Evolutionary conservation across 2,329 filamentous ascomycete species (phyloP).

Genomic region (Colletotrichum ledebouriae): DNA sequence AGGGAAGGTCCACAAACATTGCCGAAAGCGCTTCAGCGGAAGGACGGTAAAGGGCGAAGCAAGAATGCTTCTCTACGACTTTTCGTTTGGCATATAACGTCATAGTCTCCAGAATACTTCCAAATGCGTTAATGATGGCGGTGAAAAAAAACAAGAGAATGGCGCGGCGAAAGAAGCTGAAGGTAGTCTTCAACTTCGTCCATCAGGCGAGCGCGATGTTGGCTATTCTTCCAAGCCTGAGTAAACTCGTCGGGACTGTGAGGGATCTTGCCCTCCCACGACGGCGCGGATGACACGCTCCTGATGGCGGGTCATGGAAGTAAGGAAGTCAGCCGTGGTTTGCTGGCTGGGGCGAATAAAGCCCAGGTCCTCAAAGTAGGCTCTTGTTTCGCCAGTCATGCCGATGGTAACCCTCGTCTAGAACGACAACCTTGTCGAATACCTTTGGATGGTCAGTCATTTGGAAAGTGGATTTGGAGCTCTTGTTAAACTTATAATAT

Average conservation of each 20-base stretch:
- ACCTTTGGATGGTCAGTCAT: constrained; percentile 46
- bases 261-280: constrained; percentile 47
- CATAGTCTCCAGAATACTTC: constrained; percentile 53
- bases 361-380: constrained; percentile 75
- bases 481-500: constrained; percentile 52
- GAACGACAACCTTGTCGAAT: constrained; percentile 76
- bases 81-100: constrained; percentile 54
- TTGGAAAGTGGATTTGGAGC: neutral
- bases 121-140: constrained; percentile 65
- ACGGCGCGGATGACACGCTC: constrained; percentile 47
- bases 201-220: constrained; percentile 47
- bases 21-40: constrained; percentile 50
- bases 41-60: constrained; percentile 57
- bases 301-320: constrained; percentile 61
- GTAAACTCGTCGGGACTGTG: constrained; percentile 51
- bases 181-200: constrained; percentile 49
- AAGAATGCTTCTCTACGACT: constrained; percentile 56
- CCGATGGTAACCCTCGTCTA: constrained; percentile 78
- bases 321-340: constrained; percentile 82
- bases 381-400: constrained; percentile 67
- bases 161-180: constrained; percentile 60
- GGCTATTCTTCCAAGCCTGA: constrained; percentile 46
- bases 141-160: constrained; percentile 69
- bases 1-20: constrained; percentile 54
- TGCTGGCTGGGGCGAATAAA: constrained; percentile 69